Conservation (phyloP, 2,329 filamentous ascomycete genomes). For the Aspergillus ibericus region DNA sequence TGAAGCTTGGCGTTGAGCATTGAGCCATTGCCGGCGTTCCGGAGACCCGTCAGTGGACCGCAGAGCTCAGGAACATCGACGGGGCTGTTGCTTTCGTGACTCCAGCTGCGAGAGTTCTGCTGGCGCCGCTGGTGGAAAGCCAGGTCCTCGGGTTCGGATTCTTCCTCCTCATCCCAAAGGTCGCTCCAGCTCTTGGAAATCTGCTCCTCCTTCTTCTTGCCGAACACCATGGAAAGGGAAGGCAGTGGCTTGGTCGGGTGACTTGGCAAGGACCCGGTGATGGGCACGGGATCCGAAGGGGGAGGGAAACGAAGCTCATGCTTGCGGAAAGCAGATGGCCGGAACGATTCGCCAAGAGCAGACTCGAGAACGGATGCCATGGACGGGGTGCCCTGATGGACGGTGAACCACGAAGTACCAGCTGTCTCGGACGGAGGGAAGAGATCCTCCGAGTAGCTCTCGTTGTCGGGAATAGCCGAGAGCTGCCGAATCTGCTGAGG, state of each 20-base stretch:
- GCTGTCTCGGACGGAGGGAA: slow-evolving; percentile 73
- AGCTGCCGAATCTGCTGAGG: slow-evolving; percentile 74
- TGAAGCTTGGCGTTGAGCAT: slow-evolving; percentile 50
- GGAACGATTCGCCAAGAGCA: slow-evolving; percentile 76
- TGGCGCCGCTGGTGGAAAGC: slow-evolving; percentile 59
- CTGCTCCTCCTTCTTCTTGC: slow-evolving; percentile 66
- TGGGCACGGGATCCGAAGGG: slow-evolving; percentile 66
- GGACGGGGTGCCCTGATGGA: slow-evolving; percentile 74
- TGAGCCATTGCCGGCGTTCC: slow-evolving; percentile 56
- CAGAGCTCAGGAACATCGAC: slow-evolving; percentile 39
- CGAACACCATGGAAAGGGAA: slow-evolving; percentile 77
- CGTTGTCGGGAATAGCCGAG: slow-evolving; percentile 77
- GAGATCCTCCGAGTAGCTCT: slow-evolving; percentile 79
- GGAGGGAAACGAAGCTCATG: slow-evolving; percentile 47
- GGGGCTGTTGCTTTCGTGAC: slow-evolving; percentile 65
- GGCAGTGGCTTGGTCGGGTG: slow-evolving; percentile 61
- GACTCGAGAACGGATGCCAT: slow-evolving; percentile 84
- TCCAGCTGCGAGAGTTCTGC: slow-evolving; percentile 75
- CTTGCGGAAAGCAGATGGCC: slow-evolving; percentile 61
- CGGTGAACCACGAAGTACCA: slow-evolving; percentile 72
- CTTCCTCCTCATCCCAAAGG: slow-evolving; percentile 91
- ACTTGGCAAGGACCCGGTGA: slow-evolving; percentile 72
- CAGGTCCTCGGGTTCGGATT: slow-evolving; percentile 60
- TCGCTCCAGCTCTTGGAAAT: slow-evolving; percentile 99
- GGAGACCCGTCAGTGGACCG: slow-evolving; percentile 53